Evolutionary conservation across 768 basidiomycete species (phyloP).

Genomic region (Leccinum incarnatum): DNA sequence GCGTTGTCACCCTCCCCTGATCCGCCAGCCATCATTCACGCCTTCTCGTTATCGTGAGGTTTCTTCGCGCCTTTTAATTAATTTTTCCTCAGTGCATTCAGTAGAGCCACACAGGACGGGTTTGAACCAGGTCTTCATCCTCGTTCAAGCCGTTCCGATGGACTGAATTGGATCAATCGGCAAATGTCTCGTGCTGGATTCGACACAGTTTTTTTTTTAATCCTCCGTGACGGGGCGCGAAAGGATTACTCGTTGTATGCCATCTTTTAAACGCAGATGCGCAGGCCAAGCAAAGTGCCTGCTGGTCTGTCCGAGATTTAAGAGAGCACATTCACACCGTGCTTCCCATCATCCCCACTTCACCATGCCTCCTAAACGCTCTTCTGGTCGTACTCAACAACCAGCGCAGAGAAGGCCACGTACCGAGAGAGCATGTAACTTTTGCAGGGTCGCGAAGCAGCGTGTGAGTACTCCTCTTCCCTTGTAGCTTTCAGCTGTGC

Average conservation of each 20-base stretch:
- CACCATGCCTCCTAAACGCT: constrained; percentile 13
- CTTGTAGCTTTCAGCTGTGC: neutral
- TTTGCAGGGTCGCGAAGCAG: constrained; percentile 18
- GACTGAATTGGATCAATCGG: constrained; percentile 17
- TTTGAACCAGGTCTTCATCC: constrained; percentile 11
- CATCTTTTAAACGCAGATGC: constrained; percentile 10
- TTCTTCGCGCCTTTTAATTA: constrained; percentile 29
- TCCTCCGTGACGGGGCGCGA: constrained; percentile 7
- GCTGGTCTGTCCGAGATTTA: constrained; percentile 17
- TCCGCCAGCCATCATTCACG: constrained; percentile 32
- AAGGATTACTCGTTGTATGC: constrained; percentile 8
- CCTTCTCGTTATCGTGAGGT: constrained; percentile 32
- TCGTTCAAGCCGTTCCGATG: constrained; percentile 10
- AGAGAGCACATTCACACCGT: constrained; percentile 5
- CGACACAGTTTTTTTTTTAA: constrained; percentile 2
- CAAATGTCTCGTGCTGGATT: constrained; percentile 13
- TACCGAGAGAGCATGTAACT: constrained; percentile 13
- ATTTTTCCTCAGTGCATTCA: constrained; percentile 20
- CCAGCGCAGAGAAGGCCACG: constrained; percentile 17
- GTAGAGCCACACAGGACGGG: constrained; percentile 11
- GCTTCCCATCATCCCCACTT: constrained; percentile 12
- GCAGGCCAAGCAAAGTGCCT: constrained; percentile 5
- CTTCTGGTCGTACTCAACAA: constrained; percentile 6
- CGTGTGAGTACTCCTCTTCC: constrained; percentile 16
- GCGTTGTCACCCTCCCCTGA: constrained; percentile 26